Percentiles rank a stretch among this genome's conserved stretches.
Conservation (phyloP, 257 asterid species). For the Salvia splendens region DNA sequence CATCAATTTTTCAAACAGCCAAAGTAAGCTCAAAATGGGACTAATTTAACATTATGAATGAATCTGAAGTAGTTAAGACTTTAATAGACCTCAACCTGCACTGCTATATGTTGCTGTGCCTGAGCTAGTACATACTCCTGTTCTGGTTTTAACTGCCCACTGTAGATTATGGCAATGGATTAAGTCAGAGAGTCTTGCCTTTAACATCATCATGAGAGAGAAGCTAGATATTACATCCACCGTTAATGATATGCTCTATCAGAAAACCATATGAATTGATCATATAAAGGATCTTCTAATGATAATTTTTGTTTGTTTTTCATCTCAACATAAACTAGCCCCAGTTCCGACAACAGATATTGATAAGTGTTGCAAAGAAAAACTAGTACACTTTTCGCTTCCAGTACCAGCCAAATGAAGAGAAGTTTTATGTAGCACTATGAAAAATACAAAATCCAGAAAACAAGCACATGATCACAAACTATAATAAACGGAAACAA, state of each 20-base stretch:
- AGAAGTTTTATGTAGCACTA: background rate
- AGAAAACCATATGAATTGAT: constrained; percentile 18
- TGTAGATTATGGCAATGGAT: constrained; percentile 32
- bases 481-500: background rate
- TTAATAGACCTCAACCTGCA: constrained; percentile 46
- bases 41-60: background rate
- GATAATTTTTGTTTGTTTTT: background rate
- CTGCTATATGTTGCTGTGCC: constrained; percentile 69
- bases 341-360: background rate
- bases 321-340: background rate
- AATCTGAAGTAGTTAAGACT: background rate
- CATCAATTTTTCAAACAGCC: constrained; percentile 27
- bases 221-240: background rate
- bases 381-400: background rate
- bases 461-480: background rate
- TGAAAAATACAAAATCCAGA: constrained; percentile 18
- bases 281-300: background rate
- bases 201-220: constrained; percentile 12
- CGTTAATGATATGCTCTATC: constrained; percentile 13
- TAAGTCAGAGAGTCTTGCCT: constrained; percentile 25
- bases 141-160: constrained; percentile 61
- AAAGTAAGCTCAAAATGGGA: background rate
- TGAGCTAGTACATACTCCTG: constrained; percentile 57
- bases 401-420: background rate
- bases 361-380: background rate